Base-by-base conservation (phyloP, 2,329 filamentous ascomycete species). In the Aspergillus eucalypticola region DNA sequence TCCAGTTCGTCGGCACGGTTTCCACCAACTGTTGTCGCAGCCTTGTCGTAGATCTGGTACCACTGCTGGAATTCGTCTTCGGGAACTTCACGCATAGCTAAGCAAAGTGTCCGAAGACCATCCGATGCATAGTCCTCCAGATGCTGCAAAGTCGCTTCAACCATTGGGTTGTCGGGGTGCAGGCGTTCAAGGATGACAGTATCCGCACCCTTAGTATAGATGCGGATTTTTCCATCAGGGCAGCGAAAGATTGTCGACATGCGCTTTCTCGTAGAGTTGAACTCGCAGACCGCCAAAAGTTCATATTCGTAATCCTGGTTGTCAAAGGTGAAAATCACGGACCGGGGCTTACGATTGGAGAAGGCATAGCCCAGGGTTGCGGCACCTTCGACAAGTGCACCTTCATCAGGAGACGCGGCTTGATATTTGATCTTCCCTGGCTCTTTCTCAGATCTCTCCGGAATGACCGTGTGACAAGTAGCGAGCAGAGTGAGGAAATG, bases 51-150 rank as follows among this genome's bases (percentile, higher is more conserved):
- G 29, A 99, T 86, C 65, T 88, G 84, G 74, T 84, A 85, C 95
- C 95, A 99, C 71, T 96, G 88, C 67, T 87, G 84, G 71, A 89
- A 99, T 72, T 99, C 95, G 25, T 90, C 83, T 65, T 99, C 94
- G 0, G 93, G 88, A 21, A 99, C 82, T 75, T 98, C 95, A 58
- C 95, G 90, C 89, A 96, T 92, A 8, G 95, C 92, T 65, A 99
- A 81, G 78, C 96, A 99, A 13, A 99, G 85, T 5, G 95, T 99
- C 69, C 95, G 90, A 54, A 99, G 83, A 76, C 95, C 96, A 68
- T 99, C 95, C 0, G 94, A 96, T 6, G 95, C 95, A 74, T 99
- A 99, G 72, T 99, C 96, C 77, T 99, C 96, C n/a, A 99, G 83
- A 75, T 99, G 96, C 58, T 92, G 88, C 64, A 98, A 81, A 0